phyloP scores from a whole-genome alignment of 2,329 filamentous ascomycete genomes.

The Ophiostoma piceae region DNA sequence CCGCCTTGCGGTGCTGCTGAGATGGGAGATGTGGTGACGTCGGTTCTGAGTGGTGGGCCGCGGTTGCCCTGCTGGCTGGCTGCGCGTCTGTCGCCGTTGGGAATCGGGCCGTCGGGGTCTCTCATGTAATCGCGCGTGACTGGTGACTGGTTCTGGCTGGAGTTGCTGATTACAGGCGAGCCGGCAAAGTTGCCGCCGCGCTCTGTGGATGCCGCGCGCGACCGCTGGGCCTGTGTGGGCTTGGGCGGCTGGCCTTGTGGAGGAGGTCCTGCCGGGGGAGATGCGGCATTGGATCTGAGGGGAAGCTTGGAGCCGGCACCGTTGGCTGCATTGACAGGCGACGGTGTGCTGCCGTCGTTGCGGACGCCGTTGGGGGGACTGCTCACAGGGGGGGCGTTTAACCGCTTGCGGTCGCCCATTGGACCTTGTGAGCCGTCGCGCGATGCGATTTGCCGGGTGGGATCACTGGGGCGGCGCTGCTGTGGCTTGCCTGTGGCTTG shows the following conservation, averaged over 20 bases:
- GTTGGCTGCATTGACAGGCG: slow-evolving; percentile 25
- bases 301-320: slow-evolving; percentile 37
- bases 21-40: slow-evolving; percentile 7
- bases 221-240: slow-evolving; percentile 41
- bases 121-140: slow-evolving; percentile 38
- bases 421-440: slow-evolving; percentile 51
- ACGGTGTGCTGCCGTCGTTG: slow-evolving; percentile 37
- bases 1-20: slow-evolving; percentile 24
- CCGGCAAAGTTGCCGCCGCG: slow-evolving; percentile 35
- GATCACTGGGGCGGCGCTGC: slow-evolving; percentile 34
- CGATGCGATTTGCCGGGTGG: slow-evolving; percentile 38
- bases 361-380: slow-evolving; percentile 41
- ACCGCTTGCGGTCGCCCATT: slow-evolving; percentile 46
- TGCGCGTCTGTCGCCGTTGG: slow-evolving; percentile 52
- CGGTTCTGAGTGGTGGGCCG: slow-evolving; percentile 37
- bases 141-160: slow-evolving; percentile 40
- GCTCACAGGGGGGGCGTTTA: slow-evolving; percentile 36
- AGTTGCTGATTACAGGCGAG: slow-evolving; percentile 35
- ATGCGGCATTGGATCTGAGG: slow-evolving; percentile 34
- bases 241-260: slow-evolving; percentile 52
- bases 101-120: slow-evolving; percentile 47
- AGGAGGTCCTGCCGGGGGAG: slow-evolving; percentile 46
- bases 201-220: slow-evolving; percentile 48
- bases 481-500: slow-evolving; percentile 30
- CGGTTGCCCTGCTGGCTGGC: slow-evolving; percentile 33